Percentiles rank a stretch among this genome's conserved stretches.
phyloP scores from a whole-genome alignment of 164 flowering plant genomes.

The Aristolochia fimbriata region DNA sequence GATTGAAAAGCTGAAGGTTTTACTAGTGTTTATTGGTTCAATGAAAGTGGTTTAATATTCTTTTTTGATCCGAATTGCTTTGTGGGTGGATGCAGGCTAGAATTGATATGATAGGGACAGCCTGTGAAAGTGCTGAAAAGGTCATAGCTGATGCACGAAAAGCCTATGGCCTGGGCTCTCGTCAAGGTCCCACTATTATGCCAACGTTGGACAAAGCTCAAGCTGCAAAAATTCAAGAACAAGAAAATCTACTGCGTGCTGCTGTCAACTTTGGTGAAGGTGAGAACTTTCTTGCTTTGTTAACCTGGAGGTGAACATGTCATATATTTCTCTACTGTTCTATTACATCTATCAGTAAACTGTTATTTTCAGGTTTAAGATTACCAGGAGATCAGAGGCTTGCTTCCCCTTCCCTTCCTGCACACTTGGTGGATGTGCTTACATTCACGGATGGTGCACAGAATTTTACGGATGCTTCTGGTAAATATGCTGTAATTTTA shows the following conservation, averaged over 20 bases:
- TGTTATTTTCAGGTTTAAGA: constrained; percentile 45
- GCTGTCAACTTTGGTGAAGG: constrained; percentile 88
- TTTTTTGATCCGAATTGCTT: constrained; percentile 4
- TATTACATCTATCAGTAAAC: background rate
- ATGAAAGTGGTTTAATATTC: background rate
- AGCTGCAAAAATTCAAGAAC: constrained; percentile 90
- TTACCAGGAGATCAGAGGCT: constrained; percentile 82
- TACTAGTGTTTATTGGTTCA: background rate
- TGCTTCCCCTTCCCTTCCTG: constrained; percentile 60
- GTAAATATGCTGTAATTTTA: constrained; percentile 21
- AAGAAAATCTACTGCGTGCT: constrained; percentile 68
- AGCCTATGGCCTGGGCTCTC: constrained; percentile 73
- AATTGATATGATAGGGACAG: constrained; percentile 89
- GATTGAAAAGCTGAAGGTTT: constrained; percentile 85
- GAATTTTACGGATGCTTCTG: constrained; percentile 51
- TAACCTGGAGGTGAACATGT: background rate
- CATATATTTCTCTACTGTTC: background rate
- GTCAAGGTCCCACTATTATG: constrained; percentile 56
- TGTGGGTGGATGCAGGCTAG: constrained; percentile 38
- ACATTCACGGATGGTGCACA: constrained; percentile 46
- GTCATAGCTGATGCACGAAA: constrained; percentile 79
- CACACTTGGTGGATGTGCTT: constrained; percentile 76
- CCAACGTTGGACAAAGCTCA: constrained; percentile 84
- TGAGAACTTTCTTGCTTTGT: constrained; percentile 6
- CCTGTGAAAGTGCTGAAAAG: constrained; percentile 94